These are phyloP conservation scores for Aspergillus ostianus DNA, from an alignment of 495 filamentous ascomycete genomes.

Conservation along the genomic window DNA sequence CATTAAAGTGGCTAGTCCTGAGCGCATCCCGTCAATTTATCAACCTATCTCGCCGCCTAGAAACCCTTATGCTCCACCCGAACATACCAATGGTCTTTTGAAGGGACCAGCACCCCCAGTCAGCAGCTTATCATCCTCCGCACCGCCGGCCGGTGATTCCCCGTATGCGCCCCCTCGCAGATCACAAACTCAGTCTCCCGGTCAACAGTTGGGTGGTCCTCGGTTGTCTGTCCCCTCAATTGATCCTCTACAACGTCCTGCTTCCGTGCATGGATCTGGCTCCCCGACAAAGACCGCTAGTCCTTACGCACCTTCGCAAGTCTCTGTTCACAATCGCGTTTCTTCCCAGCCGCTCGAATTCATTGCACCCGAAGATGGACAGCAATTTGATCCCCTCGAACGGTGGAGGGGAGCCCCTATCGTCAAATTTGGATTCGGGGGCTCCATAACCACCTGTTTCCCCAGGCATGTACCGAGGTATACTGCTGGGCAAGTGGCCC, in stretches of 20 bases:
- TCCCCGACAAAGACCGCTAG: constrained; percentile 46
- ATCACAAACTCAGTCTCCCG: constrained; percentile 86
- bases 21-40: constrained; percentile 10
- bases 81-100: constrained; percentile 55
- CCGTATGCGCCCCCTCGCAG: constrained; percentile 59
- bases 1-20: neutral
- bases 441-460: constrained; percentile 78
- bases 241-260: constrained; percentile 63
- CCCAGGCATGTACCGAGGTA: constrained; percentile 88
- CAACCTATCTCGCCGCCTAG: constrained; percentile 32
- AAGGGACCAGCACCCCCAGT: constrained; percentile 45
- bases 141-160: constrained; percentile 23
- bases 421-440: constrained; percentile 85
- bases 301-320: constrained; percentile 34
- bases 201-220: constrained; percentile 51
- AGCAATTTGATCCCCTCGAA: constrained; percentile 71
- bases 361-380: constrained; percentile 73
- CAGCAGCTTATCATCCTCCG: constrained; percentile 31
- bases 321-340: constrained; percentile 27
- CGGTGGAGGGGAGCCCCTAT: constrained; percentile 89
- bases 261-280: constrained; percentile 60
- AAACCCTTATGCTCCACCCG: constrained; percentile 40
- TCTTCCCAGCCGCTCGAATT: constrained; percentile 51
- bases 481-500: constrained; percentile 63
- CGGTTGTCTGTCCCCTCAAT: constrained; percentile 44